Conservation (phyloP, 345 rosid genomes). For the Erodium maritimum region DNA sequence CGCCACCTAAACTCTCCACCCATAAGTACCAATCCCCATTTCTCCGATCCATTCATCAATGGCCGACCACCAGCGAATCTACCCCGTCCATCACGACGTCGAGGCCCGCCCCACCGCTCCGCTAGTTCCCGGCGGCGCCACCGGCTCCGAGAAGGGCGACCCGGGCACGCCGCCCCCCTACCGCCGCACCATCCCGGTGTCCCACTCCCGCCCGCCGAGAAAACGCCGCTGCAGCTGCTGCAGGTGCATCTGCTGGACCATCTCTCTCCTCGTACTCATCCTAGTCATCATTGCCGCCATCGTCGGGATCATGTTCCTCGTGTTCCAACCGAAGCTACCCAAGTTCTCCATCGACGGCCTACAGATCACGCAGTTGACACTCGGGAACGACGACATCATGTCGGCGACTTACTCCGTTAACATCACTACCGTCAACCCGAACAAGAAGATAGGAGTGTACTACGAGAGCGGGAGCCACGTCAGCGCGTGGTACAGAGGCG, state of each 20-base stretch:
- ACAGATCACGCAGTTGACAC: constrained; percentile 36
- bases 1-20: background rate
- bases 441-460: constrained; percentile 64
- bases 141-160: constrained; percentile 38
- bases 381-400: constrained; percentile 31
- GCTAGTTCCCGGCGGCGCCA: constrained; percentile 31
- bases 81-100: constrained; percentile 41
- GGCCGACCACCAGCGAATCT: constrained; percentile 56
- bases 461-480: constrained; percentile 76
- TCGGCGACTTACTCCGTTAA: constrained; percentile 45
- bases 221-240: constrained; percentile 41
- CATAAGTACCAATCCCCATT: background rate
- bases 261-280: constrained; percentile 35
- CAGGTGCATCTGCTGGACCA: constrained; percentile 57
- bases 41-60: constrained; percentile 7
- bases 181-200: constrained; percentile 25
- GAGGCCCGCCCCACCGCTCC: constrained; percentile 56
- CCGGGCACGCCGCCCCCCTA: constrained; percentile 21
- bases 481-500: constrained; percentile 37
- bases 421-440: constrained; percentile 60
- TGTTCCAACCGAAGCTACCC: constrained; percentile 69
- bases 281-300: constrained; percentile 28
- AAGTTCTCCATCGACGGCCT: constrained; percentile 48
- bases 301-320: constrained; percentile 52
- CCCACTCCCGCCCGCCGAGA: constrained; percentile 34